Percentiles rank a stretch among this genome's conserved stretches.
Conservation (phyloP, 2,329 filamentous ascomycete genomes). For the Beauveria sp. region DNA sequence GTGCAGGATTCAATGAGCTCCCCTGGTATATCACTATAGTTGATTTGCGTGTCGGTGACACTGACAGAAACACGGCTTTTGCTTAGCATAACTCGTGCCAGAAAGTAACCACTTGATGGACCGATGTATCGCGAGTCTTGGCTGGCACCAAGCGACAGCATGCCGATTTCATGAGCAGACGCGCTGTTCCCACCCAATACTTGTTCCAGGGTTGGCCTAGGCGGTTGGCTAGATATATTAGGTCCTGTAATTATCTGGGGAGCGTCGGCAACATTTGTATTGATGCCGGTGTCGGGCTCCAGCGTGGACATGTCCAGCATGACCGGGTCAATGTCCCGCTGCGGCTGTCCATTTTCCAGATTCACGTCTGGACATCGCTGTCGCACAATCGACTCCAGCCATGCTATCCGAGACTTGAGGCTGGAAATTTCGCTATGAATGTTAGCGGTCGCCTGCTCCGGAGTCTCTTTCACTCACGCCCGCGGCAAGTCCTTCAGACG, state of each 20-base stretch:
- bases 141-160: slow-evolving; percentile 41
- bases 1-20: slow-evolving; percentile 26
- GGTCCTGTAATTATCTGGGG: neutral
- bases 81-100: slow-evolving; percentile 41
- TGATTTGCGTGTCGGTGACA: neutral
- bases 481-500: slow-evolving; percentile 32
- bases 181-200: slow-evolving; percentile 19
- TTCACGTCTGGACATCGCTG: slow-evolving; percentile 35
- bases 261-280: slow-evolving; percentile 12
- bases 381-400: slow-evolving; percentile 38
- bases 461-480: slow-evolving; percentile 24
- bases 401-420: slow-evolving; percentile 34
- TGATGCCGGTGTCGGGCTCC: slow-evolving; percentile 11
- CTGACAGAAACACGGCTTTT: slow-evolving; percentile 13
- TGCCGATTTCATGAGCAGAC: slow-evolving; percentile 42
- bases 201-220: neutral
- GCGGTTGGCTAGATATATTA: neutral
- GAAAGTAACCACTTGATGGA: slow-evolving; percentile 47
- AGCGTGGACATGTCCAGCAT: slow-evolving; percentile 12
- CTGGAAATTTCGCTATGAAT: slow-evolving; percentile 20
- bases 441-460: neutral
- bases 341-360: slow-evolving; percentile 16
- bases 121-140: slow-evolving; percentile 45
- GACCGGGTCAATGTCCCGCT: neutral
- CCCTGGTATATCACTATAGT: slow-evolving; percentile 16